Percentiles rank a stretch among this genome's conserved stretches.
Evolutionary conservation across 192 early-diverging fungal species (phyloP).

Genomic region (Chytriomyces confervae): DNA sequence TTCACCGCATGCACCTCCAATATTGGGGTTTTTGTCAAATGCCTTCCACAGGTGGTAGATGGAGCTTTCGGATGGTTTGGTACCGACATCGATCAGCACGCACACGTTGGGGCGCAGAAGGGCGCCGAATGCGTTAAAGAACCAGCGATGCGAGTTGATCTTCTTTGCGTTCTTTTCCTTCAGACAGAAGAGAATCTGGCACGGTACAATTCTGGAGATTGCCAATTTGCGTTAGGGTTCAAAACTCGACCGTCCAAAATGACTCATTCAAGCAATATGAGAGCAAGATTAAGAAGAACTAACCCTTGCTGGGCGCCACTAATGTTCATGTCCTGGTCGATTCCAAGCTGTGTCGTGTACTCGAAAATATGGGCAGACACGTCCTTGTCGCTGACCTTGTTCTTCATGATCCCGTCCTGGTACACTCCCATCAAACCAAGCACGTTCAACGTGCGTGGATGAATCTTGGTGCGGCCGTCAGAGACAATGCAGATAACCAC

Average conservation of each 20-base stretch:
- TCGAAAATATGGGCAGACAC: slow-evolving; percentile 88
- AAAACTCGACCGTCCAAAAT: not conserved
- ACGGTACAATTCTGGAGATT: slow-evolving; percentile 61
- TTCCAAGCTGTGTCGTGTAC: slow-evolving; percentile 80
- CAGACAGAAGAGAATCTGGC: slow-evolving; percentile 89
- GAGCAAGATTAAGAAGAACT: not conserved
- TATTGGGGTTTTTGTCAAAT: slow-evolving; percentile 78
- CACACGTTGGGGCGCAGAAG: slow-evolving; percentile 86
- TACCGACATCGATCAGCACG: slow-evolving; percentile 90
- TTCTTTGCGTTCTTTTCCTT: slow-evolving; percentile 93
- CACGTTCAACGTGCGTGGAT: slow-evolving; percentile 76
- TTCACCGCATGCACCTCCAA: slow-evolving; percentile 95
- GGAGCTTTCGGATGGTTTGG: slow-evolving; percentile 79
- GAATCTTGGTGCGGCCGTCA: slow-evolving; percentile 84
- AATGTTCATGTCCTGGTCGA: slow-evolving; percentile 72
- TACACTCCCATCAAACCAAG: slow-evolving; percentile 80
- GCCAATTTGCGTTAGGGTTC: not conserved
- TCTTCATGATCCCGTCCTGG: slow-evolving; percentile 59
- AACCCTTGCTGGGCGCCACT: slow-evolving; percentile 67
- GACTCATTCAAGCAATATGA: not conserved
- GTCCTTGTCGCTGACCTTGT: slow-evolving; percentile 69
- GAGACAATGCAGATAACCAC: slow-evolving; percentile 92
- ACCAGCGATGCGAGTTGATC: slow-evolving; percentile 97
- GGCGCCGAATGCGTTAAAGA: slow-evolving; percentile 91
- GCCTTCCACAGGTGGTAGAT: slow-evolving; percentile 95